A percentile compares a stretch with the other conserved stretches of the same genome.
Evolutionary conservation across 257 asterid species (phyloP).

Genomic region (Fraxinus excelsior): DNA sequence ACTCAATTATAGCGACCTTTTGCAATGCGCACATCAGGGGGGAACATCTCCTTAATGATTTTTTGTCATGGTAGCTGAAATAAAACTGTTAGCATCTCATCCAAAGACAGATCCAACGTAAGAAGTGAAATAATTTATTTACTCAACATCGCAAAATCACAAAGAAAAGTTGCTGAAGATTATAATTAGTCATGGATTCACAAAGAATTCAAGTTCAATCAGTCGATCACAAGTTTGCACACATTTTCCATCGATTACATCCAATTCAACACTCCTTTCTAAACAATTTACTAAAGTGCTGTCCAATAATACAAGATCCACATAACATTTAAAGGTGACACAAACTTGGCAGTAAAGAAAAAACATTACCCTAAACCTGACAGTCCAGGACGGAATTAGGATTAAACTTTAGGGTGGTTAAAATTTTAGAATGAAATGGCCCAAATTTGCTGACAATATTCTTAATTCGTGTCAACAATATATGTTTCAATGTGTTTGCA

Average conservation of each 20-base stretch:
- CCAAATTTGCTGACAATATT: background rate
- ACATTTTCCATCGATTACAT: background rate
- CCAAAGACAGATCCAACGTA: background rate
- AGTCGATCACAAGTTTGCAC: background rate
- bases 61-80: conserved; percentile 55
- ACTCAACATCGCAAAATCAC: conserved; percentile 10
- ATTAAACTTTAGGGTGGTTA: background rate
- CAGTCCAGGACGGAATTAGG: background rate
- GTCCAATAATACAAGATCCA: background rate
- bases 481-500: background rate
- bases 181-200: background rate
- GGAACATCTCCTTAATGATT: conserved; percentile 83
- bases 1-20: conserved; percentile 93
- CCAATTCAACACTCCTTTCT: background rate
- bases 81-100: conserved; percentile 19
- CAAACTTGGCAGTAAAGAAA: background rate
- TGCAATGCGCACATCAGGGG: conserved; percentile 98
- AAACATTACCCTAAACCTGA: too few species aligned
- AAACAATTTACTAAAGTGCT: background rate
- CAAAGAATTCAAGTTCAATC: conserved; percentile 5
- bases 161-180: background rate
- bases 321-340: background rate
- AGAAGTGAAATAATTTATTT: conserved; percentile 7
- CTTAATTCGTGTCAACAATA: background rate
- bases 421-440: background rate